These are phyloP conservation scores for Serendipita sp. DNA, from an alignment of 768 basidiomycete species.

Conservation along the genomic window DNA sequence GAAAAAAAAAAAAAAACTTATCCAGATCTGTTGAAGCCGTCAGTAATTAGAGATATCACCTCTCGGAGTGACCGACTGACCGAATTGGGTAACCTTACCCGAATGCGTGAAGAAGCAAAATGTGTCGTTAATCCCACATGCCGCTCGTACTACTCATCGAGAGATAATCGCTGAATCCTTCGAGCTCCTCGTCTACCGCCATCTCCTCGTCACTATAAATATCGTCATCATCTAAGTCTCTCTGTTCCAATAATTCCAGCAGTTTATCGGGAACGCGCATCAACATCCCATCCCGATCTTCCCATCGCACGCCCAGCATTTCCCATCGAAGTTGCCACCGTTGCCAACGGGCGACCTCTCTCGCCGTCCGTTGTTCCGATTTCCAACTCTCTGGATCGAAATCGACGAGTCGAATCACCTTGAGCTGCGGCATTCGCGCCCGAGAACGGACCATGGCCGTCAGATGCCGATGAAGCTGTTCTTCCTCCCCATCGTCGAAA, in stretches of 20 bases:
- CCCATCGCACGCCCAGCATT: conserved; percentile 3
- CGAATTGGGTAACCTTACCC: too few species aligned
- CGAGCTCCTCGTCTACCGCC: conserved; percentile 2
- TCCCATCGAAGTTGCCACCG: conserved; percentile 5
- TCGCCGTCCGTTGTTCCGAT: neutral
- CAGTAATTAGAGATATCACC: too few species aligned
- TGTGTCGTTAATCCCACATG: neutral
- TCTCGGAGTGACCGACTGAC: too few species aligned
- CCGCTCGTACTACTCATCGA: neutral
- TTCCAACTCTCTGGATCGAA: conserved; percentile 5
- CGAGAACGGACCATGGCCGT: conserved; percentile 1
- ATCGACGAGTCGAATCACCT: neutral
- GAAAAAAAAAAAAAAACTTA: too few species aligned
- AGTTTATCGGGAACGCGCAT: neutral
- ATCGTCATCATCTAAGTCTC: neutral
- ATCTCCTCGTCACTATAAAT: conserved; percentile 3
- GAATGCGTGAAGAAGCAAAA: too few species aligned
- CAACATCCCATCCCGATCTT: neutral
- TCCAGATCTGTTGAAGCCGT: too few species aligned
- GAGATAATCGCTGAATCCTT: conserved; percentile 4
- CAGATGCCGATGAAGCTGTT: neutral
- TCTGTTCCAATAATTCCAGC: neutral
- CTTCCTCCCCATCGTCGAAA: conserved; percentile 6
- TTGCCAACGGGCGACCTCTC: neutral
- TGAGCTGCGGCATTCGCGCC: neutral